phyloP scores from a whole-genome alignment of 345 rosid genomes.

The Populus simonii region DNA sequence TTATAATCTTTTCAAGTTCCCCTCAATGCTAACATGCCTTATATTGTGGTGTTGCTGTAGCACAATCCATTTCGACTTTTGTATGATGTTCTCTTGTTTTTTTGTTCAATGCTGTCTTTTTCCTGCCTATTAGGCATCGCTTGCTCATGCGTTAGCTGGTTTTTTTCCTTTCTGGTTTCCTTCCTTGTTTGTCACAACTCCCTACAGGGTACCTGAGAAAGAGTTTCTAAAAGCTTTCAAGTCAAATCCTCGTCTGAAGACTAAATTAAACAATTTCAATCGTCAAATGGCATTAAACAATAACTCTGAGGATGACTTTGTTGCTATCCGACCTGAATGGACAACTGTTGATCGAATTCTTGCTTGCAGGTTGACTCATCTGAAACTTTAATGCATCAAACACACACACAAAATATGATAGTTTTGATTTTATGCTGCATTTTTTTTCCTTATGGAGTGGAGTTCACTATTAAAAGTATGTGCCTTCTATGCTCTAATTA shows the following conservation, averaged over 20 bases:
- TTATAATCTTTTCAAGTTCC: slow-evolving; percentile 3
- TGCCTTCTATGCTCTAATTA: neutral
- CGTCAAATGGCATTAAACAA: slow-evolving; percentile 64
- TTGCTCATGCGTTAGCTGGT: slow-evolving; percentile 7
- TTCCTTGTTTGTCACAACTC: neutral
- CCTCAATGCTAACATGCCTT: neutral
- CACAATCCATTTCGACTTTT: neutral
- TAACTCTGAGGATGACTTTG: slow-evolving; percentile 76
- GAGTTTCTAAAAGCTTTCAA: slow-evolving; percentile 90
- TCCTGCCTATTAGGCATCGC: slow-evolving; percentile 3
- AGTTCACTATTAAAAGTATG: neutral
- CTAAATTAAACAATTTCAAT: slow-evolving; percentile 85
- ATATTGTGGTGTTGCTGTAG: neutral
- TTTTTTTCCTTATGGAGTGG: neutral
- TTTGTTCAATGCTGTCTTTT: neutral
- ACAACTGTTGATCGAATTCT: slow-evolving; percentile 96
- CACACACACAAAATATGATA: neutral
- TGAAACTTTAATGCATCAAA: neutral
- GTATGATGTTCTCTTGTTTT: neutral
- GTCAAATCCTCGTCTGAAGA: slow-evolving; percentile 84
- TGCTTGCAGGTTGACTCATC: slow-evolving; percentile 65
- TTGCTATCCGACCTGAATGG: slow-evolving; percentile 97
- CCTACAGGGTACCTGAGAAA: slow-evolving; percentile 83
- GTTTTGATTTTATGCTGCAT: neutral
- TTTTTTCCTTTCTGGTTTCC: neutral